Percentiles rank a stretch among this genome's conserved stretches.
Conservation (phyloP, 179 eudicot genomes). For the Beta macrorhiza region DNA sequence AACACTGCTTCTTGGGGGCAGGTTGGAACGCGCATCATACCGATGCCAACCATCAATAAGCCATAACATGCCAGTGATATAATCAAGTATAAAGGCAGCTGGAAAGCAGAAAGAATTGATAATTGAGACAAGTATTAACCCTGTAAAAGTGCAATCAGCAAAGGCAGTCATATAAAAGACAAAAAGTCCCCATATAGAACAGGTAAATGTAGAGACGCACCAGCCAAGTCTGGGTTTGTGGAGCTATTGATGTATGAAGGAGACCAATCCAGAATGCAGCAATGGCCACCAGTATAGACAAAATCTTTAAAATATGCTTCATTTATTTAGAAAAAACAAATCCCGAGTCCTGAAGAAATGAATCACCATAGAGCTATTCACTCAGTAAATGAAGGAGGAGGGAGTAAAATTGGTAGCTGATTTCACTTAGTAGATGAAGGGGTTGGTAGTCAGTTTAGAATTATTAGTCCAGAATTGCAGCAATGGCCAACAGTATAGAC, state of each 20-base stretch:
- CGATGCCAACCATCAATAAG: conserved; percentile 89
- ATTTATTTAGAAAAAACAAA: conserved; percentile 25
- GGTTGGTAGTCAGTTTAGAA: too few relatives aligned
- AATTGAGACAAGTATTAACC: neutral
- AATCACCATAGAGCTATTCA: neutral
- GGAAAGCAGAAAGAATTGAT: conserved; percentile 21
- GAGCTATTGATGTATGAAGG: conserved; percentile 49
- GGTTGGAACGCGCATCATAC: conserved; percentile 88
- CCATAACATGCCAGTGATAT: conserved; percentile 88
- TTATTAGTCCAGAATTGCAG: too few relatives aligned
- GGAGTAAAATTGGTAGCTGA: neutral
- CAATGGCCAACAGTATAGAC: too few relatives aligned
- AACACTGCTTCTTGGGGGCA: conserved; percentile 88
- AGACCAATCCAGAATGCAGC: conserved; percentile 67
- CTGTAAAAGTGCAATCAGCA: neutral
- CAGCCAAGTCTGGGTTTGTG: conserved; percentile 69
- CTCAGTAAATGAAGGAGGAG: neutral
- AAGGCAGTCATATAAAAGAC: too few relatives aligned
- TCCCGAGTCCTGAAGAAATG: neutral
- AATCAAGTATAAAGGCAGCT: conserved; percentile 81
- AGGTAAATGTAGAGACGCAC: conserved; percentile 37
- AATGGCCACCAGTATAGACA: conserved; percentile 58
- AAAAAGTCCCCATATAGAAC: neutral
- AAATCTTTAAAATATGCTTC: conserved; percentile 83
- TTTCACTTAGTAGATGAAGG: too few relatives aligned